Conservation (phyloP, 2,329 filamentous ascomycete genomes). For the Thelonectria olida region DNA sequence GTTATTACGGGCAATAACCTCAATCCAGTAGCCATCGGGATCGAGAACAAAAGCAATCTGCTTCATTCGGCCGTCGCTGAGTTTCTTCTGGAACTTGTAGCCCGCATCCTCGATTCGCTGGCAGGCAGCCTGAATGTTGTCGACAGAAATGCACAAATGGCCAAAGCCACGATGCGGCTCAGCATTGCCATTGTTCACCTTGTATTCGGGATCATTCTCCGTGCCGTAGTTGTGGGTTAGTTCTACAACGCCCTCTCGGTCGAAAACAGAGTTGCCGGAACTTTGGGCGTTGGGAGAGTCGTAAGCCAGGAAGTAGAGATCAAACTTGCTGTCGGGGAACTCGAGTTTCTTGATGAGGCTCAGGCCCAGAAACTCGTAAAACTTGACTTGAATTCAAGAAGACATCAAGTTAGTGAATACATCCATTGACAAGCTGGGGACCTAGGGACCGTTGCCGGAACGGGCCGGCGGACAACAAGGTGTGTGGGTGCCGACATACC, state of each 20-base stretch:
- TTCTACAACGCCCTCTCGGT: conserved; percentile 91
- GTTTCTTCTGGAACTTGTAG: conserved; percentile 94
- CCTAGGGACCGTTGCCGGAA: background rate
- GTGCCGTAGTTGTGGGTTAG: conserved; percentile 88
- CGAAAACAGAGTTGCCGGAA: conserved; percentile 74
- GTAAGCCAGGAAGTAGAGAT: conserved; percentile 95
- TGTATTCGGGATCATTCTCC: conserved; percentile 83
- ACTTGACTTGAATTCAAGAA: conserved; percentile 70
- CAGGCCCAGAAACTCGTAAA: conserved; percentile 94
- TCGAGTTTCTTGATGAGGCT: conserved; percentile 82
- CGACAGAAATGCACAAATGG: conserved; percentile 84
- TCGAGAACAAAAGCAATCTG: conserved; percentile 91
- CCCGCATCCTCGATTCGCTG: conserved; percentile 88
- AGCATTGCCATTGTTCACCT: conserved; percentile 87
- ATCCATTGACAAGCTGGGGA: background rate
- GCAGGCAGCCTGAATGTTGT: conserved; percentile 90
- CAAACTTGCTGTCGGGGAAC: conserved; percentile 90
- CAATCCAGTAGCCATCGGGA: conserved; percentile 88
- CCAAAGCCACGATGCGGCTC: conserved; percentile 87
- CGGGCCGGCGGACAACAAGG: conserved; percentile 30
- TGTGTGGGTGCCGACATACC: conserved; percentile 54
- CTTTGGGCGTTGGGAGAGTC: conserved; percentile 80
- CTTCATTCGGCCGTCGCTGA: conserved; percentile 87
- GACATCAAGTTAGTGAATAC: background rate
- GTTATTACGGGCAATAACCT: conserved; percentile 78